These are phyloP conservation scores for Neopestalotiopsis rosae DNA, from an alignment of 2,329 filamentous ascomycete genomes.

Conservation along the genomic window DNA sequence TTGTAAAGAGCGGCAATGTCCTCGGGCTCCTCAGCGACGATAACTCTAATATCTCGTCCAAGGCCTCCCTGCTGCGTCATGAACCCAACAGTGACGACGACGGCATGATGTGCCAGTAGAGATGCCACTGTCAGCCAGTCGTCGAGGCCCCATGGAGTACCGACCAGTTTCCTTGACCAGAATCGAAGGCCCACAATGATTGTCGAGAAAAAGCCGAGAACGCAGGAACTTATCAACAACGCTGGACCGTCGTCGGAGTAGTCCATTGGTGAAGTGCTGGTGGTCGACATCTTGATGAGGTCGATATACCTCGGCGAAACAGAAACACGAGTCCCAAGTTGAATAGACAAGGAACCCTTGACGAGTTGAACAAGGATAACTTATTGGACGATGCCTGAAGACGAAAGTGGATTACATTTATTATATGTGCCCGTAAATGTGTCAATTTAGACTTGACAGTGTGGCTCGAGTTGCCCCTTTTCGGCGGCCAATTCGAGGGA, in stretches of 20 bases:
- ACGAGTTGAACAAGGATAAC: not conserved
- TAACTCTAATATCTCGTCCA: not conserved
- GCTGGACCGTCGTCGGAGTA: not conserved
- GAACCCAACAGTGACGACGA: not conserved
- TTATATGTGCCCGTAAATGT: not conserved
- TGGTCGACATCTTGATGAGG: not conserved
- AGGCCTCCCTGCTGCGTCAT: not conserved
- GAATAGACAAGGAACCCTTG: not conserved
- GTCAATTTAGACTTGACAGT: not conserved
- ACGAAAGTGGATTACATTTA: not conserved
- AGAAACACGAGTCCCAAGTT: not conserved
- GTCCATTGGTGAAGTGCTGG: not conserved
- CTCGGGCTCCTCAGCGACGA: not conserved
- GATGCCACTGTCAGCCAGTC: not conserved
- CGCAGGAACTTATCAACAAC: not conserved
- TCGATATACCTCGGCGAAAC: not conserved
- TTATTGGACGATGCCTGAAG: not conserved
- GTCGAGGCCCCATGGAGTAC: not conserved
- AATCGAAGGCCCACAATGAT: not conserved
- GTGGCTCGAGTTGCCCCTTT: not conserved
- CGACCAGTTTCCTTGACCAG: not conserved
- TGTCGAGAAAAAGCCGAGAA: not conserved
- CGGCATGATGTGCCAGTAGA: not conserved
- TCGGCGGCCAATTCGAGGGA: not conserved
- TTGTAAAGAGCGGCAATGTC: not conserved